These are phyloP conservation scores for Fonsecaea nubica DNA, from an alignment of 2,329 filamentous ascomycete genomes.

Conservation along the genomic window DNA sequence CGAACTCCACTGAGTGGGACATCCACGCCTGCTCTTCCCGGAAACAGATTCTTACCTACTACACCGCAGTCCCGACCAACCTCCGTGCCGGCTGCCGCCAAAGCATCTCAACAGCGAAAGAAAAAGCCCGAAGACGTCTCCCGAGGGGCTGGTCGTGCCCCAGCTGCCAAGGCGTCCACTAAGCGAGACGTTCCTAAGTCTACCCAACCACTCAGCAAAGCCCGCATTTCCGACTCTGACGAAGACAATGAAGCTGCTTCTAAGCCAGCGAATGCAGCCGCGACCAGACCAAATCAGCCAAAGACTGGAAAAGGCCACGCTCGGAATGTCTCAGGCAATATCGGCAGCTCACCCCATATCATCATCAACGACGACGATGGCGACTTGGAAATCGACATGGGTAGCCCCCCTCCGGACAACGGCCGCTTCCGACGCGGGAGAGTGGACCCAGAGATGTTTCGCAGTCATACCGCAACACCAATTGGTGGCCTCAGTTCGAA, in stretches of 20 bases:
- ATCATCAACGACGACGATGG: slow-evolving; percentile 50
- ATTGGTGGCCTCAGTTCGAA: slow-evolving; percentile 26
- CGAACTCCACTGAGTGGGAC: slow-evolving; percentile 45
- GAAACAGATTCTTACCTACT: slow-evolving; percentile 41
- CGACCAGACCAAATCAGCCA: slow-evolving; percentile 7
- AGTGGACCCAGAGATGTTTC: slow-evolving; percentile 36
- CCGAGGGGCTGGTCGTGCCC: slow-evolving; percentile 8
- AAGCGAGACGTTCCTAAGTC: slow-evolving; percentile 29
- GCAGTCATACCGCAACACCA: slow-evolving; percentile 35
- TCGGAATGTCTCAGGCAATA: slow-evolving; percentile 33
- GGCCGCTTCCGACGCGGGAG: slow-evolving; percentile 36
- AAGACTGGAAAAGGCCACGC: slow-evolving; percentile 21
- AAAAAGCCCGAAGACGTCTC: slow-evolving; percentile 19
- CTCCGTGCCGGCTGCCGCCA: slow-evolving; percentile 41
- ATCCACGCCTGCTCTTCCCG: slow-evolving; percentile 45
- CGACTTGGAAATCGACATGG: slow-evolving; percentile 57
- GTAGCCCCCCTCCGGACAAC: slow-evolving; percentile 50
- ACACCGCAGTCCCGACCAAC: slow-evolving; percentile 46
- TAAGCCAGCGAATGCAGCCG: slow-evolving; percentile 6
- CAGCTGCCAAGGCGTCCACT: slow-evolving; percentile 11
- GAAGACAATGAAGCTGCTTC: slow-evolving; percentile 22
- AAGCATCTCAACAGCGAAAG: slow-evolving; percentile 32
- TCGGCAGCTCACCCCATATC: slow-evolving; percentile 46
- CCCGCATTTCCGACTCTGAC: slow-evolving; percentile 36
- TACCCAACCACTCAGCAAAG: slow-evolving; percentile 29